Evolutionary conservation across 2,329 filamentous ascomycete species (phyloP).

Genomic region (Penicillium sp.): DNA sequence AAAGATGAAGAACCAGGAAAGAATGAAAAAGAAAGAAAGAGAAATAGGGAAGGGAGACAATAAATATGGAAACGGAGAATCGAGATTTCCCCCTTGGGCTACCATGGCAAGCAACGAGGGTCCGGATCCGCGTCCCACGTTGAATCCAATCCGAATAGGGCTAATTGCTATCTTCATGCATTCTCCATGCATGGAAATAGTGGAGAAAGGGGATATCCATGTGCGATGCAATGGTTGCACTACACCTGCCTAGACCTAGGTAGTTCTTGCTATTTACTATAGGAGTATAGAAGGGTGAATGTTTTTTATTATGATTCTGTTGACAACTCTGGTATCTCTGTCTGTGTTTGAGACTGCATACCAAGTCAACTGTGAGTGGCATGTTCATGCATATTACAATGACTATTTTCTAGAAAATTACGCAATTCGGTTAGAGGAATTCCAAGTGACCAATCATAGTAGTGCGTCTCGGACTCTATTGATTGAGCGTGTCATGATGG

Average conservation of each 20-base stretch:
- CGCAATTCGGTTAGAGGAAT: slow-evolving; percentile 15
- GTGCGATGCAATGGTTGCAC: slow-evolving; percentile 12
- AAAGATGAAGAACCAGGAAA: slow-evolving; percentile 2
- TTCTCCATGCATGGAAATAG: slow-evolving; percentile 18
- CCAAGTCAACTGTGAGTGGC: slow-evolving; percentile 4
- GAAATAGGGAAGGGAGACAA: slow-evolving; percentile 16
- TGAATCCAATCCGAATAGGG: slow-evolving; percentile 21
- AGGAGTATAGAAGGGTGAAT: no score
- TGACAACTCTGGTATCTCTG: no score
- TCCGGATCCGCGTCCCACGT: slow-evolving; percentile 29
- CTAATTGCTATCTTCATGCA: slow-evolving; percentile 21
- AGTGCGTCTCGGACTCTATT: slow-evolving; percentile 9
- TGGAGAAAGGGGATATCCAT: slow-evolving; percentile 20
- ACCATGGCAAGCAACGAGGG: slow-evolving; percentile 27
- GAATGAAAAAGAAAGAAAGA: slow-evolving; percentile 10
- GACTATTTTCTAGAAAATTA: slow-evolving; percentile 23
- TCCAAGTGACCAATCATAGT: no score
- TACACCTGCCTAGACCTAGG: background rate
- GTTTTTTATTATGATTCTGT: no score
- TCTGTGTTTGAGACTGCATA: slow-evolving; percentile 8
- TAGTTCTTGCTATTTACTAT: no score
- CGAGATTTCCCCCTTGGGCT: slow-evolving; percentile 18
- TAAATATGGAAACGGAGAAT: slow-evolving; percentile 22
- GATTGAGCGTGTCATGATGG: slow-evolving; percentile 18
- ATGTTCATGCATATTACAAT: background rate